Percentiles rank a stretch among this genome's conserved stretches.
phyloP scores from a whole-genome alignment of 495 filamentous ascomycete genomes.

The Astrothelium subdiscretum region DNA sequence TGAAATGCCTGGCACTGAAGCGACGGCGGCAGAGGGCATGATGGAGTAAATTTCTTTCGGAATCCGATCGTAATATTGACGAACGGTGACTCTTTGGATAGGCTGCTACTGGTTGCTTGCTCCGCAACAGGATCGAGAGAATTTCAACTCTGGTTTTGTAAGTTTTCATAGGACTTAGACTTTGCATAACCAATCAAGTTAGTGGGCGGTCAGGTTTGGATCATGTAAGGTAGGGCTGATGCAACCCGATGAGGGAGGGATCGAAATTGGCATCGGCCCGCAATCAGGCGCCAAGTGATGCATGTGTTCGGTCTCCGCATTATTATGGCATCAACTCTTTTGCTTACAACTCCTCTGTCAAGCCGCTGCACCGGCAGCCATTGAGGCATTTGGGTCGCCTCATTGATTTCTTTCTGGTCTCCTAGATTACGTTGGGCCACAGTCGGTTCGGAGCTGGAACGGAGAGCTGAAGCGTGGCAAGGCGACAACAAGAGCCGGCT shows the following conservation, averaged over 20 bases:
- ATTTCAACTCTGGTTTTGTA: no score
- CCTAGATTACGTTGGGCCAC: neutral
- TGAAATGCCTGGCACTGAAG: conserved; percentile 55
- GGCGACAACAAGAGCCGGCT: neutral
- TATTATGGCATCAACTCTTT: neutral
- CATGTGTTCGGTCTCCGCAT: neutral
- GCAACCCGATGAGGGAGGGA: neutral
- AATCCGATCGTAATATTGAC: no score
- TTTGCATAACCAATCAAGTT: no score
- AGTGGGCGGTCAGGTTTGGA: no score
- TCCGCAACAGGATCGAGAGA: no score
- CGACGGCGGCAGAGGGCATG: conserved; percentile 40
- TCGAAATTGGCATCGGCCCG: neutral
- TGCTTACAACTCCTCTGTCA: neutral
- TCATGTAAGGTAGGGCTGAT: no score
- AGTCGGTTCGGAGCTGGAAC: neutral
- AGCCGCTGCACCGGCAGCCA: neutral
- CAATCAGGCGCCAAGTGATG: neutral
- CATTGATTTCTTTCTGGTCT: neutral
- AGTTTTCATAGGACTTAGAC: no score
- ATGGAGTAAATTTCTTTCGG: neutral
- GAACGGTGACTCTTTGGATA: no score
- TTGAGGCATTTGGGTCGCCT: neutral
- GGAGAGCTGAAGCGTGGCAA: neutral
- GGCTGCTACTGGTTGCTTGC: no score